A percentile compares a stretch with the other conserved stretches of the same genome.
These are phyloP conservation scores for Mangifera indica DNA, from an alignment of 345 rosid genomes.

Conservation along the genomic window DNA sequence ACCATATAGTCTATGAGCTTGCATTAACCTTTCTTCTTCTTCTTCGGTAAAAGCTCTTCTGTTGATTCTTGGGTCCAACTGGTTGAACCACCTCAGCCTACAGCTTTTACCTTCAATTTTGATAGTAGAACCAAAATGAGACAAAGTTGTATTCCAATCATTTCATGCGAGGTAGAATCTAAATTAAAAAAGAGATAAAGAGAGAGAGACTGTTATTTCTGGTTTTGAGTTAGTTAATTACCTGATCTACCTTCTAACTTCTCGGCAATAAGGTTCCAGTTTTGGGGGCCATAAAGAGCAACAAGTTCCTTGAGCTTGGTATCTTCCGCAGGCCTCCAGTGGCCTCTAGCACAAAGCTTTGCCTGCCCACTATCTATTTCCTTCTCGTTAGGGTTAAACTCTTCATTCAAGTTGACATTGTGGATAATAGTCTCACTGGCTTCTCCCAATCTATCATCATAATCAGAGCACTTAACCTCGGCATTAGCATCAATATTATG, in stretches of 20 bases:
- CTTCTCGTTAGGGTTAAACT: constrained; percentile 34
- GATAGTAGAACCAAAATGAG: not conserved
- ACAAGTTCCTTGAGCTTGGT: constrained; percentile 88
- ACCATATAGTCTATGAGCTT: constrained; percentile 89
- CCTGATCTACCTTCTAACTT: constrained; percentile 97
- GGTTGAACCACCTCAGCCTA: constrained; percentile 94
- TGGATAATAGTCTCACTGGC: constrained; percentile 22
- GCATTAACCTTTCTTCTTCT: constrained; percentile 94
- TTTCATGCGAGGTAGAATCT: too few species aligned
- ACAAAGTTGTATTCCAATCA: not conserved
- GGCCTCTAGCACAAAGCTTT: constrained; percentile 89
- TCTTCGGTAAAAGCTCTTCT: constrained; percentile 87
- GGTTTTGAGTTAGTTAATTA: constrained; percentile 21
- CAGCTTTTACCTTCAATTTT: constrained; percentile 78
- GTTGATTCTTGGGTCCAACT: constrained; percentile 92
- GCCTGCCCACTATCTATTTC: constrained; percentile 58
- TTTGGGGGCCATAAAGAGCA: constrained; percentile 89
- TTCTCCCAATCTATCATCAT: constrained; percentile 35
- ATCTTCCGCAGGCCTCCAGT: constrained; percentile 98
- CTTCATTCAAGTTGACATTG: constrained; percentile 32
- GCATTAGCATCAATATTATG: constrained; percentile 16
- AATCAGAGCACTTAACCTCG: constrained; percentile 26
- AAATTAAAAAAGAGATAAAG: not conserved
- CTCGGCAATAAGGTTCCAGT: constrained; percentile 97
- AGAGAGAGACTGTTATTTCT: not conserved